phyloP scores from a whole-genome alignment of 2,329 filamentous ascomycete species.

The Monosporascus sp. region DNA sequence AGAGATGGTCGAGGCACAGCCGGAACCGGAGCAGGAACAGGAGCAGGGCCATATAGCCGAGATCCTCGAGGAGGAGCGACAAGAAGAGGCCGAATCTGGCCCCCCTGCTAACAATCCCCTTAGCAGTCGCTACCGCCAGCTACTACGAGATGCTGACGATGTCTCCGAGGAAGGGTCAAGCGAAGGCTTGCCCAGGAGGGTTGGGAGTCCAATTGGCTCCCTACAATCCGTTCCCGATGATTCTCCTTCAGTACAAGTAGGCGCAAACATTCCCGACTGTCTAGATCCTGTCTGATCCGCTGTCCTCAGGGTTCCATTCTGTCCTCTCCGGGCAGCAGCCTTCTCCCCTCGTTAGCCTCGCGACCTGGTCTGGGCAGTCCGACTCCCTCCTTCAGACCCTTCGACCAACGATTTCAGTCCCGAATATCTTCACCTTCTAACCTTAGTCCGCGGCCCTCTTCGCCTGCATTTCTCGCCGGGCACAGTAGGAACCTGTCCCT shows the following conservation, averaged over 20 bases:
- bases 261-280: constrained; percentile 14
- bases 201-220: constrained; percentile 64
- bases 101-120: constrained; percentile 28
- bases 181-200: constrained; percentile 47
- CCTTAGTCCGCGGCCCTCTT: constrained; percentile 62
- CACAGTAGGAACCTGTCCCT: constrained; percentile 80
- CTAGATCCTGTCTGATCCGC: constrained; percentile 20
- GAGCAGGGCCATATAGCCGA: constrained; percentile 31
- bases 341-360: constrained; percentile 63
- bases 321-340: constrained; percentile 68
- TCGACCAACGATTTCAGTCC: constrained; percentile 91
- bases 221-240: constrained; percentile 73
- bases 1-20: constrained; percentile 35
- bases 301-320: constrained; percentile 50
- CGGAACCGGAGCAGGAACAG: constrained; percentile 27
- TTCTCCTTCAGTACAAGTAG: constrained; percentile 75
- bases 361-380: constrained; percentile 62
- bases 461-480: constrained; percentile 68
- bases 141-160: constrained; percentile 39
- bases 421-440: constrained; percentile 61
- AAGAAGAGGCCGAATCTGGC: constrained; percentile 17
- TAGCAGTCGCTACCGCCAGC: constrained; percentile 38
- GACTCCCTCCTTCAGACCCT: constrained; percentile 81
- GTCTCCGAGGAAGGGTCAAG: constrained; percentile 48
- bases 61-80: constrained; percentile 29